phyloP scores from a whole-genome alignment of 352 stramenopile genomes.

The Pythium coloratum region DNA sequence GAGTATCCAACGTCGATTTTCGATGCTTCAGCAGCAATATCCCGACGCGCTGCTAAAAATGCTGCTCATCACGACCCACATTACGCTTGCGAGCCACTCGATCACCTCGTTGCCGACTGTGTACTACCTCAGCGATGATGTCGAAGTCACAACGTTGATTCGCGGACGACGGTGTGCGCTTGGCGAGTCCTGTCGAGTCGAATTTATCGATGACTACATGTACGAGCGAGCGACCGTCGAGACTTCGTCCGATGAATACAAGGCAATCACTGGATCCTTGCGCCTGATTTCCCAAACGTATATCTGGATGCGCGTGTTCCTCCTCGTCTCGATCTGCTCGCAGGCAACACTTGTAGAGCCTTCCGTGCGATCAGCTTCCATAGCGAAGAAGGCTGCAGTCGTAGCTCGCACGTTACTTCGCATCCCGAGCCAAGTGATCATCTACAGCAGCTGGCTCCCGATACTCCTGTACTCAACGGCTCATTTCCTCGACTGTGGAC shows the following conservation, averaged over 20 bases:
- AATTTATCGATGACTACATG: conserved; percentile 56
- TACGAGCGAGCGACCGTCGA: conserved; percentile 43
- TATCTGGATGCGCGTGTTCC: conserved; percentile 42
- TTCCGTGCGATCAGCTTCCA: background rate
- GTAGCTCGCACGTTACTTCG: conserved; percentile 27
- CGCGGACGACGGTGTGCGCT: conserved; percentile 16
- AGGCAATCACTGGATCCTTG: conserved; percentile 29
- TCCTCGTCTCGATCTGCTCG: conserved; percentile 38
- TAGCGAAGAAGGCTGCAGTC: background rate
- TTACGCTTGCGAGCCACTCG: too few relatives aligned
- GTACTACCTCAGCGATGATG: conserved; percentile 21
- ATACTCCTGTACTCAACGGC: conserved; percentile 37
- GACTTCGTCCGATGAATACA: conserved; percentile 40
- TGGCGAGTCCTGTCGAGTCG: conserved; percentile 20
- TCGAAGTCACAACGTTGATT: conserved; percentile 31
- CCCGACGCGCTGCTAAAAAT: conserved; percentile 1
- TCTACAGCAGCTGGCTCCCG: conserved; percentile 52
- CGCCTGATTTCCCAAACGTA: conserved; percentile 41
- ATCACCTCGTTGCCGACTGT: background rate
- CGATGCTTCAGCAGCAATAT: conserved; percentile 10
- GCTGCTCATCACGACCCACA: conserved; percentile 1
- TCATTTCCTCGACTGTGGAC: conserved; percentile 41
- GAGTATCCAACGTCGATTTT: conserved; percentile 8
- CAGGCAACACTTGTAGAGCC: background rate
- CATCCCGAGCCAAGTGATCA: conserved; percentile 53